Conservation (phyloP, 2,329 filamentous ascomycete species). For the Diplodia intermedia region DNA sequence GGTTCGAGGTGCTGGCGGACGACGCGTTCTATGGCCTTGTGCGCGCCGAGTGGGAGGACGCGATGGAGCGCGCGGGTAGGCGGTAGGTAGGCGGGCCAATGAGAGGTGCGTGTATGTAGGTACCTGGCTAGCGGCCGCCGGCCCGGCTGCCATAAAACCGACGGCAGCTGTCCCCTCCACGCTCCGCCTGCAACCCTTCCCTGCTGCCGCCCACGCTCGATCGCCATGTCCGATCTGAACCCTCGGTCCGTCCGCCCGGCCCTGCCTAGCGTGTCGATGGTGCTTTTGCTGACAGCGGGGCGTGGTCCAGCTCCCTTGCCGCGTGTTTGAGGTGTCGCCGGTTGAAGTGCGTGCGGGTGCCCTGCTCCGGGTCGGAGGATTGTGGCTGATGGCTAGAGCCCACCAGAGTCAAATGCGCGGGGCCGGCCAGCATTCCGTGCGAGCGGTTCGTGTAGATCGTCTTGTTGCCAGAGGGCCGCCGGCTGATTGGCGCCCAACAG, state of each 20-base stretch:
- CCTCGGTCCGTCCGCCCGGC: neutral
- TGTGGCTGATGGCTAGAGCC: neutral
- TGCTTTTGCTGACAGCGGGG: neutral
- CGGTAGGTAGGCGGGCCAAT: neutral
- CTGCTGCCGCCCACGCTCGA: too few species aligned
- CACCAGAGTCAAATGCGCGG: slow-evolving; percentile 17
- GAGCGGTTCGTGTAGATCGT: neutral
- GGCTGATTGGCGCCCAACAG: neutral
- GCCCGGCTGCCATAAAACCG: neutral
- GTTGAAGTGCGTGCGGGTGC: neutral
- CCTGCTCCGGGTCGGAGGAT: neutral
- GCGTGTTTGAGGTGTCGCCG: slow-evolving; percentile 17
- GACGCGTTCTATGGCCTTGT: slow-evolving; percentile 31
- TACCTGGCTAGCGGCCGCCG: too few species aligned
- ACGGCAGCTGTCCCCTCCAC: neutral
- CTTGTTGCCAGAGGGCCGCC: neutral
- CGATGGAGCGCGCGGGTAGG: slow-evolving; percentile 24
- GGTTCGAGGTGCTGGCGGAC: slow-evolving; percentile 32
- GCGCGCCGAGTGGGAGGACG: slow-evolving; percentile 32
- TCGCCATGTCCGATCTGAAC: slow-evolving; percentile 8
- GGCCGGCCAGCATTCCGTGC: slow-evolving; percentile 13
- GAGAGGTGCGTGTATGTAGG: neutral
- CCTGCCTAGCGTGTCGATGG: neutral
- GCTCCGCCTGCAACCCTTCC: neutral
- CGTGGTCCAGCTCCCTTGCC: neutral